These are phyloP conservation scores for Alloteropsis semialata DNA, from an alignment of 176 grass and related monocot species.

Conservation along the genomic window DNA sequence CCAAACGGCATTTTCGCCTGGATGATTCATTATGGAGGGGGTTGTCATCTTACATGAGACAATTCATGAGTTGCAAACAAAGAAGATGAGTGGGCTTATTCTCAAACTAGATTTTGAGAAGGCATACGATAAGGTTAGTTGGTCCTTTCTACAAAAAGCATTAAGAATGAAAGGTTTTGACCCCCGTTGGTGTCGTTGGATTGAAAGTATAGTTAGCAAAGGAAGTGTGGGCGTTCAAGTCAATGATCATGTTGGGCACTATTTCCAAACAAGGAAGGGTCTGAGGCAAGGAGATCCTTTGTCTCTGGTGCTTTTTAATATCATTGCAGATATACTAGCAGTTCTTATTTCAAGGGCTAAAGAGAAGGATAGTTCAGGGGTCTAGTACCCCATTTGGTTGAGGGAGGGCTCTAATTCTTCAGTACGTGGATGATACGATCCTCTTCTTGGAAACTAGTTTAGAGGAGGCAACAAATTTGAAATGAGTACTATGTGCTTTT, in stretches of 20 bases:
- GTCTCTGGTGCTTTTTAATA: neutral
- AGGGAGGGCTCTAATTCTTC: neutral
- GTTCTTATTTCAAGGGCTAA: neutral
- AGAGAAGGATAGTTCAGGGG: neutral
- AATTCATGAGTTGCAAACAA: no score
- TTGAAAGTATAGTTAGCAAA: neutral
- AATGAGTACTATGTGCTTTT: neutral
- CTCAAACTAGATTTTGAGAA: no score
- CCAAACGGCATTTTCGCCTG: neutral
- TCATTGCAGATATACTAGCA: no score
- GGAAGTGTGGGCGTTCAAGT: neutral
- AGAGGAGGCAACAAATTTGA: neutral
- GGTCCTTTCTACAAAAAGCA: neutral
- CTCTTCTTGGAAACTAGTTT: no score
- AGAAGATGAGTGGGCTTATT: no score
- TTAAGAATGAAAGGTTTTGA: neutral
- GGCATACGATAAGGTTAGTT: neutral
- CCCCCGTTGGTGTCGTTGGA: neutral
- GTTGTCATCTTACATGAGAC: neutral
- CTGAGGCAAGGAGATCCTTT: neutral
- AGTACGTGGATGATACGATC: no score
- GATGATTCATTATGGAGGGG: neutral
- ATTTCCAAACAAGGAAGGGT: neutral
- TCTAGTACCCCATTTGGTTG: no score
- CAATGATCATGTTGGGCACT: neutral